Evolutionary conservation across 495 filamentous ascomycete genomes (phyloP).

Genomic region (Lophiostoma macrostomum): DNA sequence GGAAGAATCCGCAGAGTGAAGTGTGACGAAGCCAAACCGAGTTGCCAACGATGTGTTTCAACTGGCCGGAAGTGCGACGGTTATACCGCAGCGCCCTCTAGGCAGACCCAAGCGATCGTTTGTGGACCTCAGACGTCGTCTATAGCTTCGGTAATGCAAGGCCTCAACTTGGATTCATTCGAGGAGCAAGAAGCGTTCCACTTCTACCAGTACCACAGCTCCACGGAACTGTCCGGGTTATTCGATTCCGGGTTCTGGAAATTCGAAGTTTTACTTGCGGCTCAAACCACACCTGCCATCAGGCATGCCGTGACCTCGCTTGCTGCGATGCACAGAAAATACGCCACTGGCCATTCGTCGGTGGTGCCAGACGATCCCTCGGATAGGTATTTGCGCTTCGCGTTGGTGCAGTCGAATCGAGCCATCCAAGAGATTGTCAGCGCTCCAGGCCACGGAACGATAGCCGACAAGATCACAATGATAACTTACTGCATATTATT

Average conservation of each 20-base stretch:
- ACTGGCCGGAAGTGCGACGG: conserved; percentile 31
- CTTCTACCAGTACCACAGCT: conserved; percentile 40
- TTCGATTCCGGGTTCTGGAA: conserved; percentile 47
- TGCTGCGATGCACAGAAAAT: conserved; percentile 37
- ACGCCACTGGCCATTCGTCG: conserved; percentile 5
- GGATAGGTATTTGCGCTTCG: conserved; percentile 24
- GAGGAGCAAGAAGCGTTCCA: conserved; percentile 44
- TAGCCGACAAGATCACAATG: conserved; percentile 18
- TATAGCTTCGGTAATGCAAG: neutral
- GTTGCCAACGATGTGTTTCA: conserved; percentile 24
- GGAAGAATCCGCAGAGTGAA: conserved; percentile 34
- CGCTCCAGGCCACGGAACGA: conserved; percentile 1
- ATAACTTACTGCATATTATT: conserved; percentile 24
- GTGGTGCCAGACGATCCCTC: conserved; percentile 25
- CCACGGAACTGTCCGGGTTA: conserved; percentile 41
- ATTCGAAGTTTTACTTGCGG: conserved; percentile 42
- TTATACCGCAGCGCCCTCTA: conserved; percentile 5
- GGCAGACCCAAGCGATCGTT: neutral
- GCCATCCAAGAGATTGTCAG: conserved; percentile 21
- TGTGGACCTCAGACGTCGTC: neutral
- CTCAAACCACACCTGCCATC: conserved; percentile 42
- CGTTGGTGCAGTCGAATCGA: conserved; percentile 25
- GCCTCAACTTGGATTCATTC: neutral
- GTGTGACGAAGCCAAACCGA: conserved; percentile 30
- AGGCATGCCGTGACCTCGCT: conserved; percentile 46